Base-by-base conservation (phyloP, 1,139 yeast species). In the Saccharomycopsis crataegensis region DNA sequence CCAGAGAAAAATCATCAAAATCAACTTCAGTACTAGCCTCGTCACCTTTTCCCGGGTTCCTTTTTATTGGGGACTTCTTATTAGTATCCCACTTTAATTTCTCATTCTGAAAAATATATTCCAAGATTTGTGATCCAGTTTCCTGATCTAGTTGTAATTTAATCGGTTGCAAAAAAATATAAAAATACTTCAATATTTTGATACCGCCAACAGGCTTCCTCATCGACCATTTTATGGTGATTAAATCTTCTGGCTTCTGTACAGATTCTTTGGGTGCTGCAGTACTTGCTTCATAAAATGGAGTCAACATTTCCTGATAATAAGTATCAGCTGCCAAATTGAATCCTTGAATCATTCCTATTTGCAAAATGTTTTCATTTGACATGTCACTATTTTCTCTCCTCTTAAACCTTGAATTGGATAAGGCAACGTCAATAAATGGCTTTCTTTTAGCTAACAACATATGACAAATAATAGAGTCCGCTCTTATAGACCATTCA, bases 171-270 rank as follows among this genome's bases (percentile, higher is more conserved):
- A 87, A 65, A 4, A 70, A 61, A 46, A 79, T 71, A 12, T 70
- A 68, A 57, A 80, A 71, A 46, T 76, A 71, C 31, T 76, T 78
- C 61, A 90, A 69, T 36, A 88, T 80, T 0, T 83, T 76, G 49
- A 90, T 90, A 2, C 97, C 97, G 5, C 96, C 97, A 53, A 90
- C 86, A 0, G 95, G 88, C 43, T 80, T 83, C 48, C 85, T 72
- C 77, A 84, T 75, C 8, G 79, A 76, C 97, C 97, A 90, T 14
- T 75, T 72, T 51, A 86, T 71, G 41, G 72, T 67, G 11, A 87
- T 70, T 59, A 87, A 65, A 52, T 69, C 66, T 9, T 32, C 50
- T 9, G 38, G 31, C 17, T 9, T 32, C 12, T 45, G 22, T n/a
- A 17, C 42, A 11, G 32, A 34, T 14, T 8, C 14, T 22, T n/a